Evolutionary conservation across 305 asterid species (phyloP).

Genomic region (Fraxinus albicans): DNA sequence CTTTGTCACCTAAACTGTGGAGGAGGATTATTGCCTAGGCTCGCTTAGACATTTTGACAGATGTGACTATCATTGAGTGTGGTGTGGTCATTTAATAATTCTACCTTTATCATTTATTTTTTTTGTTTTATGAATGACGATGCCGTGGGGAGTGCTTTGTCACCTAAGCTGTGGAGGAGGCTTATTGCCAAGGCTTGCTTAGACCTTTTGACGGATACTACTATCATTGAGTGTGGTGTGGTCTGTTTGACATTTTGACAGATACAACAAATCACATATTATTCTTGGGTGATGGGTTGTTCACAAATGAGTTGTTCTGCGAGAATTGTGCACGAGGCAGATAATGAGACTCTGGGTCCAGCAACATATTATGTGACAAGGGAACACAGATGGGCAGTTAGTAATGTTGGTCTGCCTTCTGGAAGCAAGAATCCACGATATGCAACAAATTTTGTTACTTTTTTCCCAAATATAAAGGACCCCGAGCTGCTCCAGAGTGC

Average conservation of each 20-base stretch:
- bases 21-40: not conserved
- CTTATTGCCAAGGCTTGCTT: not conserved
- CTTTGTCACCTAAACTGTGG: not conserved
- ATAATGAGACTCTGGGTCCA: constrained; percentile 58
- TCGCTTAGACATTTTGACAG: not conserved
- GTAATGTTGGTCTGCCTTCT: constrained; percentile 60
- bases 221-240: not conserved
- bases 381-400: constrained; percentile 68
- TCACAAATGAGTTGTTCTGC: constrained; percentile 40
- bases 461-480: constrained; percentile 24
- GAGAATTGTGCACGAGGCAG: constrained; percentile 41
- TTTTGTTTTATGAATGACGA: not conserved
- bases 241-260: not conserved
- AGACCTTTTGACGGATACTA: not conserved
- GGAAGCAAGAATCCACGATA: constrained; percentile 28
- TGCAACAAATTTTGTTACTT: not conserved
- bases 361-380: constrained; percentile 48
- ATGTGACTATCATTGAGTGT: not conserved
- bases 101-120: not conserved
- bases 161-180: not conserved
- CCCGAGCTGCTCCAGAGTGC: constrained; percentile 48
- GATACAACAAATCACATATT: not conserved
- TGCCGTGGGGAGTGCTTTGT: not conserved
- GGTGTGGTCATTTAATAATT: not conserved
- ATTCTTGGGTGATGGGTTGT: constrained; percentile 5